Conservation (phyloP, 1,284 basidiomycete genomes). For the Malassezia nana region DNA sequence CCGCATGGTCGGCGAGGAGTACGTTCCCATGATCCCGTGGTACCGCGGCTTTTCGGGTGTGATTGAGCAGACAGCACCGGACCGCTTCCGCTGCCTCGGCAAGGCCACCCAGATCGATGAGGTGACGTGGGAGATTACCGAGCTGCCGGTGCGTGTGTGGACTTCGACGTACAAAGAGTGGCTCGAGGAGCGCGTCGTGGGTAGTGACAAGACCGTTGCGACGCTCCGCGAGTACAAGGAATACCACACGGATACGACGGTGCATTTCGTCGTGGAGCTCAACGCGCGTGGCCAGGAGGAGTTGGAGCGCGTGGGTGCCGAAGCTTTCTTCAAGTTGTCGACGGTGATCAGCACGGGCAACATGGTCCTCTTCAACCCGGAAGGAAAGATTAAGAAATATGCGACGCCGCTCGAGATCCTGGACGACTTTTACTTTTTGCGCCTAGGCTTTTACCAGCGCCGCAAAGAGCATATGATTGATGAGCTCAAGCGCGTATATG, state of each 20-base stretch:
- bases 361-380: conserved; percentile 97
- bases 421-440: conserved; percentile 82
- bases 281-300: conserved; percentile 69
- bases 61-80: conserved; percentile 67
- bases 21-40: conserved; percentile 84
- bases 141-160: conserved; percentile 92
- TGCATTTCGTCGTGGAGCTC: conserved; percentile 83
- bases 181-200: conserved; percentile 61
- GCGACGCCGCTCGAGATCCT: conserved; percentile 79
- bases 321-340: conserved; percentile 84
- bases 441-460: conserved; percentile 74
- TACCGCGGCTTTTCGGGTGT: conserved; percentile 84
- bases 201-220: conserved; percentile 57
- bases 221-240: conserved; percentile 52
- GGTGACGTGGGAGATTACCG: conserved; percentile 83
- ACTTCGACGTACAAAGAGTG: conserved; percentile 84
- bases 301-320: conserved; percentile 75
- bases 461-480: conserved; percentile 72
- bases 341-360: conserved; percentile 76
- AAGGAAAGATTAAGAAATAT: conserved; percentile 94
- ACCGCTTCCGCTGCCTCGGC: conserved; percentile 80
- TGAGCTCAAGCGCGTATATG: conserved; percentile 71
- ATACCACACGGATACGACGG: conserved; percentile 70
- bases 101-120: conserved; percentile 68
- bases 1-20: conserved; percentile 75